Percentiles rank a stretch among this genome's conserved stretches.
These are phyloP conservation scores for Ceratocystis eucalypticola DNA, from an alignment of 2,329 filamentous ascomycete species.

Conservation along the genomic window DNA sequence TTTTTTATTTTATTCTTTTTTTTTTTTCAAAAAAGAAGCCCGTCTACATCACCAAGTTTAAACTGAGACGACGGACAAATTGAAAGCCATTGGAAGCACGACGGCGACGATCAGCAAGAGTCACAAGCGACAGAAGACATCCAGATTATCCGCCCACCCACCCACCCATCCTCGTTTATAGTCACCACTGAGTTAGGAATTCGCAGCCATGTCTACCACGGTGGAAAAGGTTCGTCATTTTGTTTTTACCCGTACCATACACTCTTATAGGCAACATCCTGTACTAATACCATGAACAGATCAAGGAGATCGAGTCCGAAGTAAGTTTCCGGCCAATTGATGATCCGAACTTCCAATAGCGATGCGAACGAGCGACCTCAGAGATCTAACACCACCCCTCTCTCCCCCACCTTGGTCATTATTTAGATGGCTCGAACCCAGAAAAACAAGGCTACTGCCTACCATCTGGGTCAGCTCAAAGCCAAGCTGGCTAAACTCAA, in stretches of 20 bases:
- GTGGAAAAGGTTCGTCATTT: slow-evolving; percentile 64
- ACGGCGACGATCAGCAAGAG: background rate
- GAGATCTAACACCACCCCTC: slow-evolving; percentile 14
- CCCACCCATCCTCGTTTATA: background rate
- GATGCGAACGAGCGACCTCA: background rate
- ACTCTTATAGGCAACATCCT: background rate
- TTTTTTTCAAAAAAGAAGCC: background rate
- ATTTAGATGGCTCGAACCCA: slow-evolving; percentile 83
- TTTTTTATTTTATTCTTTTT: background rate
- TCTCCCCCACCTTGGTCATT: slow-evolving; percentile 20
- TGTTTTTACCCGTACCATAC: slow-evolving; percentile 11
- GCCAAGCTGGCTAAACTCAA: slow-evolving; percentile 97
- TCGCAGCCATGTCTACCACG: slow-evolving; percentile 67
- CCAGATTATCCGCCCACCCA: background rate
- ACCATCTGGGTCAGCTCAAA: slow-evolving; percentile 89
- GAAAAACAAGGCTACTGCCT: slow-evolving; percentile 93
- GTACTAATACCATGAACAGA: slow-evolving; percentile 38
- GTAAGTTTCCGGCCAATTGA: slow-evolving; percentile 36
- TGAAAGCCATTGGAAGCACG: too few relatives aligned
- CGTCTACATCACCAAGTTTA: too few relatives aligned
- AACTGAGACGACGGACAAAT: too few relatives aligned
- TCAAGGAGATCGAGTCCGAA: slow-evolving; percentile 94
- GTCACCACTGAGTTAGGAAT: background rate
- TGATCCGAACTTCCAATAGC: background rate
- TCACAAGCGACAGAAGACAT: background rate